These are phyloP conservation scores for Pseudoturritis turrita DNA, from an alignment of 345 rosid genomes.

Conservation along the genomic window DNA sequence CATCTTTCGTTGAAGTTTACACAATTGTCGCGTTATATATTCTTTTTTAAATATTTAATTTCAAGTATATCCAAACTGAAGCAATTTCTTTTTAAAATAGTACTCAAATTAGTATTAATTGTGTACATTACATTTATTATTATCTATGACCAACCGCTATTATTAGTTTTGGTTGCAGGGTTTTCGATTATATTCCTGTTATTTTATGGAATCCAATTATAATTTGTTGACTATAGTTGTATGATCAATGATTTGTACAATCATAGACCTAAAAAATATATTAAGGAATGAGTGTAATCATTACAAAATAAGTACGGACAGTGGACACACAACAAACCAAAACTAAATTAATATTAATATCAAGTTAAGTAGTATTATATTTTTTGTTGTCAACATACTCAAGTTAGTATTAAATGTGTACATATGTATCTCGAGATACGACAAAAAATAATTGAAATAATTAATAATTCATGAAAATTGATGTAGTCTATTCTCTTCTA, in stretches of 20 bases:
- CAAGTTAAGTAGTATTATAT: background rate
- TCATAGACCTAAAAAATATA: background rate
- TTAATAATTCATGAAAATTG: background rate
- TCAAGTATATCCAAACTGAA: conserved; percentile 15
- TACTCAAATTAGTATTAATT: background rate
- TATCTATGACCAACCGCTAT: conserved; percentile 13
- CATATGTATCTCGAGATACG: background rate
- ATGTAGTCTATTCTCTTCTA: background rate
- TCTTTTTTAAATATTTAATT: background rate
- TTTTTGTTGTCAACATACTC: background rate
- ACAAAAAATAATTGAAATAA: background rate
- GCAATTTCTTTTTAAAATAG: background rate
- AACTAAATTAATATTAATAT: background rate
- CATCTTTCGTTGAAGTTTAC: background rate
- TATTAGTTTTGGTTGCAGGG: conserved; percentile 2
- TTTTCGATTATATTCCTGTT: conserved; percentile 10
- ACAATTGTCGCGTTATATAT: background rate
- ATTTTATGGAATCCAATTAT: background rate
- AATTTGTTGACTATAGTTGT: conserved; percentile 9
- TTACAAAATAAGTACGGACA: conserved; percentile 7
- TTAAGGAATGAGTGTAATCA: background rate
- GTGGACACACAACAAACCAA: conserved; percentile 8
- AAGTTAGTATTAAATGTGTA: background rate
- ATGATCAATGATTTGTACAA: background rate
- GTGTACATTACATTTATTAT: conserved; percentile 2